phyloP scores from a whole-genome alignment of 2,329 filamentous ascomycete species.

The Colletotrichum paranaense region DNA sequence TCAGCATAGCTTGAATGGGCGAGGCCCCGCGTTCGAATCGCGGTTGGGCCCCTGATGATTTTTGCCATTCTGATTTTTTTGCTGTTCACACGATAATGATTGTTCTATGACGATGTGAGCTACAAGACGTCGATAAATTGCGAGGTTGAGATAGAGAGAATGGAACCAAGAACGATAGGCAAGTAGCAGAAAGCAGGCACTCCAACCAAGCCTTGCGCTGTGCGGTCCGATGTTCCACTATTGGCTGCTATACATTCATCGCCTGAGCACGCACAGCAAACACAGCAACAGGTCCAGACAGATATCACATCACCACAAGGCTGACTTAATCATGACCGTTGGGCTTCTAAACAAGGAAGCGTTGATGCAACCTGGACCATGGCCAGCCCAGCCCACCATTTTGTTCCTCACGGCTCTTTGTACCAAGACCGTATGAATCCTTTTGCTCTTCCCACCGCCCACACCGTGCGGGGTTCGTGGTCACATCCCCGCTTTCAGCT shows the following conservation, averaged over 20 bases:
- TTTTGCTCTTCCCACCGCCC: neutral
- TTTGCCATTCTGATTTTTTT: neutral
- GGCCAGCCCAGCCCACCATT: neutral
- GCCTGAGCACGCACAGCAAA: neutral
- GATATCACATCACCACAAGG: neutral
- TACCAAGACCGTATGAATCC: constrained; percentile 11
- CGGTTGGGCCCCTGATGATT: constrained; percentile 22
- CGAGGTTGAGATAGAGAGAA: no score
- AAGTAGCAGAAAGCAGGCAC: neutral
- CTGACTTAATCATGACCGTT: constrained; percentile 17
- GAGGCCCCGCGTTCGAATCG: constrained; percentile 33
- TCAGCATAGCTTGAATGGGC: constrained; percentile 23
- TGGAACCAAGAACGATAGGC: no score
- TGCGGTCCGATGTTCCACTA: neutral
- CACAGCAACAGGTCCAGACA: neutral
- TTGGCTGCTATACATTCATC: neutral
- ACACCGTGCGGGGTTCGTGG: constrained; percentile 27
- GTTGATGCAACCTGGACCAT: constrained; percentile 14
- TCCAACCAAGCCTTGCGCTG: neutral
- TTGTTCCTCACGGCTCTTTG: neutral
- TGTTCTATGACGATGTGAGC: no score
- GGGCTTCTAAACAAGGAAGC: constrained; percentile 15
- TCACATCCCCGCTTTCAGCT: constrained; percentile 36
- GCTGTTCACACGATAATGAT: no score
- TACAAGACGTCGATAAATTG: no score